A percentile compares a stretch with the other conserved stretches of the same genome.
Evolutionary conservation across 805 yeast genomes (phyloP).

Genomic region (Geotrichum ghanense): DNA sequence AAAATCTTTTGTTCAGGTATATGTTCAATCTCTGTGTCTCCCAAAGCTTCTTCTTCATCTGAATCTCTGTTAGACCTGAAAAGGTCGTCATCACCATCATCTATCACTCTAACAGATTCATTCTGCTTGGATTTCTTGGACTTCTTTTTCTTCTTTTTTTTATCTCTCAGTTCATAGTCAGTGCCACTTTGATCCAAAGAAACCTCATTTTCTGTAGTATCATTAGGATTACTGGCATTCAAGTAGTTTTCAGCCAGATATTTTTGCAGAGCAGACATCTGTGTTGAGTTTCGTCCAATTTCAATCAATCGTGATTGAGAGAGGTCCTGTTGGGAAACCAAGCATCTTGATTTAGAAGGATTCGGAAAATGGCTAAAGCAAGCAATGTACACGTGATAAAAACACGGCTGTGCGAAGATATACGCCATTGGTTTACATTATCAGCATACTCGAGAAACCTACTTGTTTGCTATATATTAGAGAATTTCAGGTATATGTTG

Average conservation of each 20-base stretch:
- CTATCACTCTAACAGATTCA: not conserved
- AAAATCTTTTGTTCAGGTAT: not conserved
- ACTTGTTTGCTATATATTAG: too few relatives aligned
- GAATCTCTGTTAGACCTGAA: not conserved
- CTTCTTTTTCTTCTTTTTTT: slow-evolving; percentile 1
- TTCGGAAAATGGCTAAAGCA: too few relatives aligned
- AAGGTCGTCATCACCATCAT: not conserved
- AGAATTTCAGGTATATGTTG: too few relatives aligned
- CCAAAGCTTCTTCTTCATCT: not conserved
- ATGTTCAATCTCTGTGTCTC: not conserved
- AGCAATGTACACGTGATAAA: too few relatives aligned
- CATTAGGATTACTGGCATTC: not conserved
- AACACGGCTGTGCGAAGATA: too few relatives aligned
- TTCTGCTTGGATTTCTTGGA: not conserved
- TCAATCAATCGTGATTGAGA: too few relatives aligned
- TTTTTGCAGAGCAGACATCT: not conserved
- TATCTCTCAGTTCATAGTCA: not conserved
- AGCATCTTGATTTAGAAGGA: too few relatives aligned
- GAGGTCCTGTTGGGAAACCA: too few relatives aligned
- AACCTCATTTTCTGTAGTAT: not conserved
- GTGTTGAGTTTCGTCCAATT: too few relatives aligned
- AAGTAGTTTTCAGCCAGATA: not conserved
- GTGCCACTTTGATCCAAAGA: not conserved
- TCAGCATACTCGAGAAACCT: too few relatives aligned
- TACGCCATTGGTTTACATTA: too few relatives aligned